These are phyloP conservation scores for Capsella rubella DNA, from an alignment of 441 rosid species.

Conservation along the genomic window DNA sequence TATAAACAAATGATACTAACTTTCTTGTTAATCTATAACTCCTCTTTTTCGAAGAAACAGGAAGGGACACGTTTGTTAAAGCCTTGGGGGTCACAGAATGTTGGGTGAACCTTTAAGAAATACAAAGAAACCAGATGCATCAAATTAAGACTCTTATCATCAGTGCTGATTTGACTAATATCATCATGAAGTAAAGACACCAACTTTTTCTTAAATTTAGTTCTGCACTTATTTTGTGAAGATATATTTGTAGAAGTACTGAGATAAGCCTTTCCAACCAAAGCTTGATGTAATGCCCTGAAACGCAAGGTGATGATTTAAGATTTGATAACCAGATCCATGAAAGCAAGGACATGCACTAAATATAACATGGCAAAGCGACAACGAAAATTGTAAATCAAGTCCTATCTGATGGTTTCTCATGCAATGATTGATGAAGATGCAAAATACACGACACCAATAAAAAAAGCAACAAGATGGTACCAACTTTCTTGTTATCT, in stretches of 20 bases:
- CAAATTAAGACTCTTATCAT: slow-evolving; percentile 31
- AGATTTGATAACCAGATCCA: slow-evolving; percentile 21
- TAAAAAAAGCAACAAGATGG: slow-evolving; percentile 32
- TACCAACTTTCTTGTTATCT: slow-evolving; percentile 54
- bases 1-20: slow-evolving; percentile 52
- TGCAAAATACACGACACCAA: slow-evolving; percentile 46
- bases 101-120: slow-evolving; percentile 51
- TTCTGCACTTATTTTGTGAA: slow-evolving; percentile 55
- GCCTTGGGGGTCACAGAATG: slow-evolving; percentile 43
- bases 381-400: slow-evolving; percentile 22
- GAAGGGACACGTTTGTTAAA: slow-evolving; percentile 52
- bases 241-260: slow-evolving; percentile 57
- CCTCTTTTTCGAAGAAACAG: slow-evolving; percentile 54
- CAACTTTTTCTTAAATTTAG: slow-evolving; percentile 58
- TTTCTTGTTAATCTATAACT: slow-evolving; percentile 59
- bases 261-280: slow-evolving; percentile 52
- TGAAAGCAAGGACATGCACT: slow-evolving; percentile 14
- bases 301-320: slow-evolving; percentile 34
- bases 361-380: slow-evolving; percentile 16
- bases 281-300: slow-evolving; percentile 60
- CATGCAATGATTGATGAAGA: slow-evolving; percentile 43
- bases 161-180: slow-evolving; percentile 18
- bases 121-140: slow-evolving; percentile 31
- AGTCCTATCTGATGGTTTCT: slow-evolving; percentile 34
- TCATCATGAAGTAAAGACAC: slow-evolving; percentile 47